phyloP scores from a whole-genome alignment of 2,329 filamentous ascomycete genomes.

The Ophiostoma pallidulum region DNA sequence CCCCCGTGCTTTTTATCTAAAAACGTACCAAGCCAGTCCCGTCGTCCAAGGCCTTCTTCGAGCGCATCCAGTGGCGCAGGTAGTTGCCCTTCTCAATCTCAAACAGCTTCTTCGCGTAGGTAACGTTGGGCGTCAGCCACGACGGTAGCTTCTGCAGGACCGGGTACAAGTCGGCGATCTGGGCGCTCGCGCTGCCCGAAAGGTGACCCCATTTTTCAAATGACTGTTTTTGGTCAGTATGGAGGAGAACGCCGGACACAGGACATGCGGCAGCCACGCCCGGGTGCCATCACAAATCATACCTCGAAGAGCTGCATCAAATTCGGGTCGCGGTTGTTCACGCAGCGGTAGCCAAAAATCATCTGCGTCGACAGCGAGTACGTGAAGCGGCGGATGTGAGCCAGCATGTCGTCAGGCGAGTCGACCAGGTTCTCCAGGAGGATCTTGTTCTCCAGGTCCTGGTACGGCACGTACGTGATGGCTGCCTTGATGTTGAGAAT shows the following conservation, averaged over 20 bases:
- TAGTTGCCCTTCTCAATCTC: slow-evolving; percentile 32
- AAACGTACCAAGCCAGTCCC: slow-evolving; percentile 24
- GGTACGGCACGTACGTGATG: slow-evolving; percentile 43
- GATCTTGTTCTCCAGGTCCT: slow-evolving; percentile 45
- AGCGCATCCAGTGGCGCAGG: slow-evolving; percentile 30
- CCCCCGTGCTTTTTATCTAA: no score
- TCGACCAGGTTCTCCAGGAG: slow-evolving; percentile 43
- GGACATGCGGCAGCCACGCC: no score
- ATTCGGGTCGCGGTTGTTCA: slow-evolving; percentile 10
- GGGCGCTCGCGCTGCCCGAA: neutral
- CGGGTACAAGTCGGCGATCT: slow-evolving; percentile 10
- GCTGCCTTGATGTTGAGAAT: slow-evolving; percentile 38
- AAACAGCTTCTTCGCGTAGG: slow-evolving; percentile 33
- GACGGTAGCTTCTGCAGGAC: slow-evolving; percentile 31
- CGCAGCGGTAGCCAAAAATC: slow-evolving; percentile 15
- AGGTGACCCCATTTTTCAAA: slow-evolving; percentile 1
- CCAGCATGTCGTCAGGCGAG: slow-evolving; percentile 17
- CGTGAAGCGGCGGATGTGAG: slow-evolving; percentile 14
- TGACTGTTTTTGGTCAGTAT: neutral
- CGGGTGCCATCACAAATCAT: neutral
- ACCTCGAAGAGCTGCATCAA: slow-evolving; percentile 12
- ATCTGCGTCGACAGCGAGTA: slow-evolving; percentile 16
- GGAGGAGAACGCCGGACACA: no score
- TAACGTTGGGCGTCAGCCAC: slow-evolving; percentile 28
- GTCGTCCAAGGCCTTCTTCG: slow-evolving; percentile 27